A percentile compares a stretch with the other conserved stretches of the same genome.
These are phyloP conservation scores for Quillaja saponaria DNA, from an alignment of 306 rosid species.

Conservation along the genomic window DNA sequence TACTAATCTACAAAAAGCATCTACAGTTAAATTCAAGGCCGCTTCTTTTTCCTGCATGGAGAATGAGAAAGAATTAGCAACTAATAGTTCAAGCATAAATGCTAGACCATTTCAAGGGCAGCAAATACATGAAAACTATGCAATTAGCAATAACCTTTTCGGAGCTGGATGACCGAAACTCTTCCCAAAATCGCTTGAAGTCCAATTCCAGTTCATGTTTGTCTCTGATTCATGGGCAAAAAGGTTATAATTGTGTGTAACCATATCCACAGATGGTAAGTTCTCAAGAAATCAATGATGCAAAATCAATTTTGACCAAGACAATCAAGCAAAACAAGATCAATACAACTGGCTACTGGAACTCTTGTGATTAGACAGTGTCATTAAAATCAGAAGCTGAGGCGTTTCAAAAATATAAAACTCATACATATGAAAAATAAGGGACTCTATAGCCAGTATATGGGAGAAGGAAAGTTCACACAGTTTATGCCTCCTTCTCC, in stretches of 20 bases:
- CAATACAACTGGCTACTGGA: not conserved
- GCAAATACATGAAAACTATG: conserved; percentile 20
- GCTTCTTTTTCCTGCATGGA: conserved; percentile 94
- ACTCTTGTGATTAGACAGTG: not conserved
- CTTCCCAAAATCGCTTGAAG: conserved; percentile 99
- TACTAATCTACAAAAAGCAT: conserved; percentile 97
- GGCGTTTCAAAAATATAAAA: too few relatives aligned
- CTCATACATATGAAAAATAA: too few relatives aligned
- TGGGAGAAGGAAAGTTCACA: too few relatives aligned
- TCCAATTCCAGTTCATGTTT: conserved; percentile 98
- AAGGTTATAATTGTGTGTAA: conserved; percentile 33
- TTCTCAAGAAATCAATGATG: not conserved
- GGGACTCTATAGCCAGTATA: too few relatives aligned
- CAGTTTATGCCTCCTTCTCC: too few relatives aligned
- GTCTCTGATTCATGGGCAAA: conserved; percentile 62
- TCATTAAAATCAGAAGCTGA: conserved; percentile 6
- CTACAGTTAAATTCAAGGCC: conserved; percentile 90
- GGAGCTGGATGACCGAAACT: conserved; percentile 95
- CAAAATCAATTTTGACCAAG: conserved; percentile 14
- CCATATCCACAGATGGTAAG: conserved; percentile 17
- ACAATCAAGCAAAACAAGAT: conserved; percentile 7
- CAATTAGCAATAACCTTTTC: conserved; percentile 77
- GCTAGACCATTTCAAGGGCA: conserved; percentile 12
- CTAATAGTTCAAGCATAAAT: not conserved
- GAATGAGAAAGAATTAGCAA: conserved; percentile 33